Percentiles rank a stretch among this genome's conserved stretches.
phyloP scores from a whole-genome alignment of 768 basidiomycete species.

The Russula abietina region DNA sequence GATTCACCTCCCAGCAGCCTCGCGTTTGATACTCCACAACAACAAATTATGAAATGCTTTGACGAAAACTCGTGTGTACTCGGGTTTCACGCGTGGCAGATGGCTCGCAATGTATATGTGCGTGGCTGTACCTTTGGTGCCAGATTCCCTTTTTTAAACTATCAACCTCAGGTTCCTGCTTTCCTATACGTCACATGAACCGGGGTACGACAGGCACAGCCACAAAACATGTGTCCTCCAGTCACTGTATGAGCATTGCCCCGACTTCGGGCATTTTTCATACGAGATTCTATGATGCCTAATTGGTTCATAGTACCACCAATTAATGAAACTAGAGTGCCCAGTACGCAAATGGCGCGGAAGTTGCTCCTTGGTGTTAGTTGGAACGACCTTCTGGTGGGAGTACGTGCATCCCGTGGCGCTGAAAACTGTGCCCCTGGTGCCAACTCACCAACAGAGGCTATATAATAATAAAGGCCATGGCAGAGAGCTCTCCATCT shows the following conservation, averaged over 20 bases:
- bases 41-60: background rate
- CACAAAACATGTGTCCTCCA: background rate
- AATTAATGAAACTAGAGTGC: background rate
- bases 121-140: slow-evolving; percentile 12
- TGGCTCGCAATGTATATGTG: background rate
- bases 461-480: too few relatives aligned
- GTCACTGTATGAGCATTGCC: background rate
- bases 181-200: background rate
- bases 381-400: background rate
- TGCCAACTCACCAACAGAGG: background rate
- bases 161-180: background rate
- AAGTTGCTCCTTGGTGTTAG: background rate
- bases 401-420: background rate
- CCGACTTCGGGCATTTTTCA: background rate
- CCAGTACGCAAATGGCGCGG: background rate
- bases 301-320: background rate
- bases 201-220: background rate
- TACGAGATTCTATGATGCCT: background rate
- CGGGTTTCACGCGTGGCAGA: background rate
- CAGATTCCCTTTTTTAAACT: background rate
- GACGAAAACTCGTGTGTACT: background rate
- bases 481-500: too few relatives aligned
- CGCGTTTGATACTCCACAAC: background rate
- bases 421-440: background rate
- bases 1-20: background rate